Evolutionary conservation across 257 asterid species (phyloP), one percentile per base, ranked within the genome.

Genomic region (Nemophila menziesii): DNA sequence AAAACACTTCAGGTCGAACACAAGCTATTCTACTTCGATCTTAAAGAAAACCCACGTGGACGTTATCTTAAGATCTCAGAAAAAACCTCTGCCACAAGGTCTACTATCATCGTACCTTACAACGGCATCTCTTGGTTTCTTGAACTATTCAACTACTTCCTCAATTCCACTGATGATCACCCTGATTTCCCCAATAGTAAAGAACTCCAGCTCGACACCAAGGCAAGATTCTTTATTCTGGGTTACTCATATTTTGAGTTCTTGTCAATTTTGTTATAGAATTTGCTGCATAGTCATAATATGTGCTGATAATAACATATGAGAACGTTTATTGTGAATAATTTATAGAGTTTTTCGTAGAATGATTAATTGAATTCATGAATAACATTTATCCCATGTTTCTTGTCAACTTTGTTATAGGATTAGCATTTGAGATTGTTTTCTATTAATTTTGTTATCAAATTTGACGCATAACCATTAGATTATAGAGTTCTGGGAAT

Each of bases 41-140:
- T 89, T 45, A 89, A 89, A 79, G 97, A 89, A 80, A 89, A 89
- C 77, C 93, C 97, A 16, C 75, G 97, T 3, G 95, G 97, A 20
- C 73, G 93, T 9, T 89, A 89, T 65, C 84, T 89, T 5, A 89
- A 89, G 74, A 89, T 89, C 65, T 89, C 95, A 2, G 95, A 89
- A 77, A 89, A 89, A 67, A 89, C 97, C 5, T 89, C 97, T 1
- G 89, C 95, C 46, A 75, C 97, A 42, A 70, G 97, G 76, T 89
- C 97, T 49, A 89, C 95, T 37, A 89, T 89, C 73, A 89, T 83
- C 23, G 90, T 89, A 4, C 97, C 97, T 38, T 80, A 77, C 45
- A 76, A 64, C 59, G 93, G 97, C 74, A 79, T 89, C 67, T 66
- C 93, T 43, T 89, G 97, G 95, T 89, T 89, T 77, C 92, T 89